Evolutionary conservation across 345 rosid species (phyloP).

Genomic region (Citrus mangshanensis): DNA sequence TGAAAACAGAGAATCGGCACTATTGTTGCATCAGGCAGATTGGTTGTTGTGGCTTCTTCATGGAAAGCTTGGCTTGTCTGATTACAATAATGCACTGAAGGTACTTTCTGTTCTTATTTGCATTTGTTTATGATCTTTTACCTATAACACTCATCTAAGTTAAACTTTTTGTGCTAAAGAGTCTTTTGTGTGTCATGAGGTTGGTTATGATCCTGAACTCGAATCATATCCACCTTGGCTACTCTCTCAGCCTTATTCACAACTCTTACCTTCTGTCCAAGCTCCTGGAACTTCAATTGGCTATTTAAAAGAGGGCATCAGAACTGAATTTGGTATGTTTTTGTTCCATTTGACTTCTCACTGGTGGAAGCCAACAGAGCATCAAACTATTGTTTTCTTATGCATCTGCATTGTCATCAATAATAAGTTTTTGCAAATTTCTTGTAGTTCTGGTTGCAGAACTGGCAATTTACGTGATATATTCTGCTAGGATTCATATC

Average conservation of each 20-base stretch:
- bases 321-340: constrained; percentile 48
- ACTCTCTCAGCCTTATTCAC: constrained; percentile 75
- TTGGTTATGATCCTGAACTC: constrained; percentile 89
- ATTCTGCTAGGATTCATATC: background rate
- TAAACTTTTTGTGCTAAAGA: background rate
- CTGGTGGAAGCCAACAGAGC: background rate
- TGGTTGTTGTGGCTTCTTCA: constrained; percentile 96
- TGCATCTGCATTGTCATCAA: background rate
- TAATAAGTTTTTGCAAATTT: background rate
- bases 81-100: constrained; percentile 90
- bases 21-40: constrained; percentile 89
- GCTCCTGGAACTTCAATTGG: constrained; percentile 84
- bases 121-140: background rate
- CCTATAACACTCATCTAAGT: background rate
- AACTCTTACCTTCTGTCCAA: constrained; percentile 59
- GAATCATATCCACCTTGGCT: constrained; percentile 89
- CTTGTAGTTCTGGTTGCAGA: background rate
- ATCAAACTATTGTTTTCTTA: background rate
- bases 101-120: constrained; percentile 24
- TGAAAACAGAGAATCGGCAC: constrained; percentile 45
- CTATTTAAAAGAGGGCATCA: constrained; percentile 52
- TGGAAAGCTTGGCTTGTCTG: constrained; percentile 85
- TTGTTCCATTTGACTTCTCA: background rate
- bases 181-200: constrained; percentile 34
- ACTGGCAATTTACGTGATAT: background rate